Percentiles rank a stretch among this genome's conserved stretches.
phyloP scores from a whole-genome alignment of 2,329 filamentous ascomycete species.

The Penicillium fuscoglaucum region DNA sequence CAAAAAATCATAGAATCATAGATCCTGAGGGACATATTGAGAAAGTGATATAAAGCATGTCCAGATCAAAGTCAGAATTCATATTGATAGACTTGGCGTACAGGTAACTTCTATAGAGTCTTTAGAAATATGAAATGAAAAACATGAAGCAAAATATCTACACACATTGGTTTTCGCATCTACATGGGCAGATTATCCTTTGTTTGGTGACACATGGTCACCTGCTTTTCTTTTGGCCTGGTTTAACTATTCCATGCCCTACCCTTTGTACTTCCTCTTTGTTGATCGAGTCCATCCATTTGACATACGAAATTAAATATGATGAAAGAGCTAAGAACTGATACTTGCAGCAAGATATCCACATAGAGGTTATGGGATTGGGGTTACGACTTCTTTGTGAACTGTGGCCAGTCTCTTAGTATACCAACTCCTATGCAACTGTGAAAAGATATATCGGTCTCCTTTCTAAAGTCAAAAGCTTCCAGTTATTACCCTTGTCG shows the following conservation, averaged over 20 bases:
- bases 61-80: not conserved
- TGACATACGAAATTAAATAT: too few species aligned
- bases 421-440: not conserved
- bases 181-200: not conserved
- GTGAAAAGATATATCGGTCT: not conserved
- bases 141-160: not conserved
- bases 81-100: not conserved
- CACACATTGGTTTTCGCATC: not conserved
- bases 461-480: not conserved
- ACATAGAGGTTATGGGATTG: too few species aligned
- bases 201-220: not conserved
- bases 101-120: not conserved
- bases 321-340: too few species aligned
- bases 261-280: not conserved
- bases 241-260: not conserved
- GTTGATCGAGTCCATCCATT: not conserved
- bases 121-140: not conserved
- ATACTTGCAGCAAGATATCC: too few species aligned
- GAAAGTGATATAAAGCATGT: not conserved
- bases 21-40: not conserved
- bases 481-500: not conserved
- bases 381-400: not conserved
- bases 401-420: not conserved
- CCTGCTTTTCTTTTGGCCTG: not conserved
- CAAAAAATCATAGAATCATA: not conserved